Conservation (phyloP, 2,329 filamentous ascomycete genomes). For the Penicillium olsonii region DNA sequence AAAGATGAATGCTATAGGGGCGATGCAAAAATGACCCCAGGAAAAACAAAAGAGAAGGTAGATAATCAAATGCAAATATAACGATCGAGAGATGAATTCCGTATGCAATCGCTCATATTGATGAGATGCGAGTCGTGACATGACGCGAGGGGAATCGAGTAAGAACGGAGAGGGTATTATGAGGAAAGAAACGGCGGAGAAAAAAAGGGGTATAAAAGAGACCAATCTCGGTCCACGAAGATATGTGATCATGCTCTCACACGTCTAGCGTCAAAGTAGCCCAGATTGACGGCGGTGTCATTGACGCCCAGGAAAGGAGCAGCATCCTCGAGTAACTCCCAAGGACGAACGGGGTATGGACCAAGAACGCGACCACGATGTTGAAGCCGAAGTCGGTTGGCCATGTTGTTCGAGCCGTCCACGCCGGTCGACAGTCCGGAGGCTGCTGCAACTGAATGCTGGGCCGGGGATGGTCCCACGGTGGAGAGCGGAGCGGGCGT, state of each 20-base stretch:
- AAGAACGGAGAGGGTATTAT: neutral
- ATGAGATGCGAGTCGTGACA: neutral
- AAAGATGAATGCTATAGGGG: slow-evolving; percentile 2
- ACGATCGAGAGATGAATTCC: neutral
- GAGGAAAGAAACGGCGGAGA: neutral
- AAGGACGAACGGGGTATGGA: slow-evolving; percentile 40
- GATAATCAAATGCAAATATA: neutral
- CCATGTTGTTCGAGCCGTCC: slow-evolving; percentile 25
- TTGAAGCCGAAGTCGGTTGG: slow-evolving; percentile 40
- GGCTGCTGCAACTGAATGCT: slow-evolving; percentile 9
- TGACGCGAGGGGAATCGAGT: neutral
- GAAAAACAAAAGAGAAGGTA: neutral
- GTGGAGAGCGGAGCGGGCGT: slow-evolving; percentile 27
- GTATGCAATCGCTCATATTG: slow-evolving; percentile 11
- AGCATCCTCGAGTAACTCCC: slow-evolving; percentile 49
- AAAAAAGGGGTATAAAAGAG: neutral
- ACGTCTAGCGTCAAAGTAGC: slow-evolving; percentile 44
- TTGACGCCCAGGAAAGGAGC: slow-evolving; percentile 47
- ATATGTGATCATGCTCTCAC: slow-evolving; percentile 26
- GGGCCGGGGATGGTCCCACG: slow-evolving; percentile 19
- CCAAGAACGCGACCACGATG: slow-evolving; percentile 38
- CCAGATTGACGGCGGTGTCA: slow-evolving; percentile 46
- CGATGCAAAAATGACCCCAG: slow-evolving; percentile 3
- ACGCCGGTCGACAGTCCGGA: slow-evolving; percentile 14
- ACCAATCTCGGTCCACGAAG: neutral